phyloP scores from a whole-genome alignment of 106 monocot species.

The Dendrobium officinale region DNA sequence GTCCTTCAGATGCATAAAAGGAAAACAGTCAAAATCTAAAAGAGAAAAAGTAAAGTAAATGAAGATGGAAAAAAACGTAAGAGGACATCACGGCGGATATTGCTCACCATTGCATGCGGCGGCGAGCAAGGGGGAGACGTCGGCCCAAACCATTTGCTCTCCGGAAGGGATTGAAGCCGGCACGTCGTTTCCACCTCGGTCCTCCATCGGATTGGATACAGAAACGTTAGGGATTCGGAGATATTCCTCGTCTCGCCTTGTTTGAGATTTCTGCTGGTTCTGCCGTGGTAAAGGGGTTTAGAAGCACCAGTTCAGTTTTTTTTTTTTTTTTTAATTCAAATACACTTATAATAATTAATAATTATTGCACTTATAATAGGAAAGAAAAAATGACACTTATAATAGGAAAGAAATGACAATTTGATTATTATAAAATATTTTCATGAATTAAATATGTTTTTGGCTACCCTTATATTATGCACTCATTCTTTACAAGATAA shows the following conservation, averaged over 20 bases:
- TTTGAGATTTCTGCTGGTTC: neutral
- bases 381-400: too few species aligned
- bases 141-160: conserved; percentile 30
- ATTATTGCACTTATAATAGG: too few species aligned
- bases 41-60: neutral
- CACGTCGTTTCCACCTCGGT: neutral
- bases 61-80: neutral
- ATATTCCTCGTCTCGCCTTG: neutral
- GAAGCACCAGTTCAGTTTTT: too few species aligned
- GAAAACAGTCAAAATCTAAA: neutral
- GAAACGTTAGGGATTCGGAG: neutral
- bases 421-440: too few species aligned
- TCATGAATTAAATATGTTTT: too few species aligned
- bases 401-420: too few species aligned
- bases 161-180: conserved; percentile 21
- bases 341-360: too few species aligned
- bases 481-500: too few species aligned
- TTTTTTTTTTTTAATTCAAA: too few species aligned
- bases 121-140: conserved; percentile 33
- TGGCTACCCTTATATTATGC: too few species aligned
- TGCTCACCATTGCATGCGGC: conserved; percentile 32
- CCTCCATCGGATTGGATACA: conserved; percentile 4
- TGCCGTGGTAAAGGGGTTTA: neutral
- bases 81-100: neutral
- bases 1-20: neutral